phyloP scores from a whole-genome alignment of 371 early-diverging fungal species.

The Massospora cicadina region DNA sequence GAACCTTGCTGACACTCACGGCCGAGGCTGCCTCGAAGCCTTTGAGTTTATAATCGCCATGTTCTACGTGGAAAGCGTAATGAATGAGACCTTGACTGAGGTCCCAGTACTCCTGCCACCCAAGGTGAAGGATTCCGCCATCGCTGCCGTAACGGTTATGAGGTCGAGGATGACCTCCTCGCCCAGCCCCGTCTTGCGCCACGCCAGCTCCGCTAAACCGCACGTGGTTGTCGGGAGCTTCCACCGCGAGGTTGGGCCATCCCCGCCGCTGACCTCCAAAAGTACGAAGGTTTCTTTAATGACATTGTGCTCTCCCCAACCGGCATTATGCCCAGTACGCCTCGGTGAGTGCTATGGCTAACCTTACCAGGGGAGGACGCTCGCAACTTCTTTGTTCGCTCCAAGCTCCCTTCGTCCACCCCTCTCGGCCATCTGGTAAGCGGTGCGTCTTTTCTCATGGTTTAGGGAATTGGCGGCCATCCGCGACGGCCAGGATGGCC shows the following conservation, averaged over 20 bases:
- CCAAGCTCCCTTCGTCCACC: slow-evolving; percentile 39
- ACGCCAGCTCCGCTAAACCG: neutral
- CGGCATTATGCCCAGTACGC: neutral
- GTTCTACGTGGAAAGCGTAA: slow-evolving; percentile 48
- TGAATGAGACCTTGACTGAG: slow-evolving; percentile 31
- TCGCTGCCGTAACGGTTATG: slow-evolving; percentile 3
- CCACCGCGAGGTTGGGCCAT: slow-evolving; percentile 3
- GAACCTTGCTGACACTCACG: slow-evolving; percentile 48
- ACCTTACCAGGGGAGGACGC: slow-evolving; percentile 40
- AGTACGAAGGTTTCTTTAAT: slow-evolving; percentile 7
- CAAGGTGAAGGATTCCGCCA: slow-evolving; percentile 1
- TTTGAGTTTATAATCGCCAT: slow-evolving; percentile 71
- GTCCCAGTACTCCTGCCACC: slow-evolving; percentile 39
- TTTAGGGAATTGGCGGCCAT: slow-evolving; percentile 54
- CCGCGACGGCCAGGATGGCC: slow-evolving; percentile 64
- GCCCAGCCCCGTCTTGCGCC: neutral
- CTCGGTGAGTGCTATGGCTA: slow-evolving; percentile 14
- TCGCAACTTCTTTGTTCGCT: slow-evolving; percentile 52
- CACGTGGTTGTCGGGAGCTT: neutral
- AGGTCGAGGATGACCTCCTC: neutral
- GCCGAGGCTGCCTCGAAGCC: slow-evolving; percentile 41
- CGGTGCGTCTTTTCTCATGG: neutral
- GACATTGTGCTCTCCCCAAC: neutral
- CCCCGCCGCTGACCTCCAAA: neutral
- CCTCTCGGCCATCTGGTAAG: slow-evolving; percentile 52